A percentile compares a stretch with the other conserved stretches of the same genome.
Conservation (phyloP, 2,329 filamentous ascomycete species). For the Cercospora berteroae region DNA sequence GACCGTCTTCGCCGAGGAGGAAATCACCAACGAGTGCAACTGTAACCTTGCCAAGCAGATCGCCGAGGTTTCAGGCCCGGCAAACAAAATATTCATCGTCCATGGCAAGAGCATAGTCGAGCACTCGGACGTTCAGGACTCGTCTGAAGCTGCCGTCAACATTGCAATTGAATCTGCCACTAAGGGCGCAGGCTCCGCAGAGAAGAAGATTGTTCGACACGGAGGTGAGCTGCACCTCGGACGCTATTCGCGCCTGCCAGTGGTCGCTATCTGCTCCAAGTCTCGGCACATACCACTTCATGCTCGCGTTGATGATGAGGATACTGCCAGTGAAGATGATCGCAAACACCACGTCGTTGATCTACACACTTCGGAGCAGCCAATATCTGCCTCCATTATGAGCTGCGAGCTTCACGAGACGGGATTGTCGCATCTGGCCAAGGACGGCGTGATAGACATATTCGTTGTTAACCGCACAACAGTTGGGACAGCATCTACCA, state of each 20-base stretch:
- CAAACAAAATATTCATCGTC: constrained; percentile 26
- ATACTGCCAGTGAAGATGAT: neutral
- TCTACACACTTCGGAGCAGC: constrained; percentile 35
- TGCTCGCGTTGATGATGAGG: constrained; percentile 15
- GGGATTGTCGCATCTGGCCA: constrained; percentile 23
- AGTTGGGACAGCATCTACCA: neutral
- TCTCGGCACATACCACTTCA: constrained; percentile 22
- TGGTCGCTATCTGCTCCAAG: constrained; percentile 26
- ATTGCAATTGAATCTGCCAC: constrained; percentile 6
- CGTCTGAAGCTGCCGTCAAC: constrained; percentile 15
- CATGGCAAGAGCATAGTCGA: constrained; percentile 28
- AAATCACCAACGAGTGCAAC: constrained; percentile 30
- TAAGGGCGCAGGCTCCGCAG: constrained; percentile 5
- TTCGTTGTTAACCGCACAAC: constrained; percentile 30
- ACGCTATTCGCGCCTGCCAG: constrained; percentile 17
- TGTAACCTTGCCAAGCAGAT: constrained; percentile 33
- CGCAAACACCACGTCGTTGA: constrained; percentile 25
- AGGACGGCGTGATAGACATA: constrained; percentile 32
- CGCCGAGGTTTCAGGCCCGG: constrained; percentile 19
- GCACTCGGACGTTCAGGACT: constrained; percentile 8
- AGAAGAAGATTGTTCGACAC: constrained; percentile 20
- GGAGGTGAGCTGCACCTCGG: constrained; percentile 13
- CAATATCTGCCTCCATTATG: constrained; percentile 29
- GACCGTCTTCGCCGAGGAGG: constrained; percentile 7
- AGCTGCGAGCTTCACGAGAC: constrained; percentile 23